These are phyloP conservation scores for Paxillus involutus DNA, from an alignment of 768 basidiomycete species.

Conservation along the genomic window DNA sequence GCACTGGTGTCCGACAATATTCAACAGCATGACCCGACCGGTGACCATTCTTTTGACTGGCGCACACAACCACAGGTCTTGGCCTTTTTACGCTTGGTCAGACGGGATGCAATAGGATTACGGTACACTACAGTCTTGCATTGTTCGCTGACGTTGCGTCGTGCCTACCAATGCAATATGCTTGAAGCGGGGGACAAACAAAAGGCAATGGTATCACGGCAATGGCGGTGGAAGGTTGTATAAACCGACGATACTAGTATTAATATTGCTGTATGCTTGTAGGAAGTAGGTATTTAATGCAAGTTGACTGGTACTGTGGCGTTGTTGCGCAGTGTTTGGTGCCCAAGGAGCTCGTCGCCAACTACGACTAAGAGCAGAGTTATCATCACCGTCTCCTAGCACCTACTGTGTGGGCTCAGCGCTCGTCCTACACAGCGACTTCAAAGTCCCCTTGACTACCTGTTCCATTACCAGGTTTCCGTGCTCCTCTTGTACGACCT, in stretches of 20 bases:
- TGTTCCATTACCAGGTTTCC: not conserved
- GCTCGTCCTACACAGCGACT: not conserved
- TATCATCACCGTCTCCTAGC: not conserved
- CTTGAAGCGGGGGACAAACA: constrained; percentile 46
- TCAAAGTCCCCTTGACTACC: not conserved
- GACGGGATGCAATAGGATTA: constrained; percentile 61
- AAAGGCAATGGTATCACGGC: constrained; percentile 42
- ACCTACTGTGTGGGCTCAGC: not conserved
- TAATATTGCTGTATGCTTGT: too few relatives aligned
- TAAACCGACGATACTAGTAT: too few relatives aligned
- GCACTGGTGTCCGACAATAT: constrained; percentile 67
- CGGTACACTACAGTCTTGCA: constrained; percentile 34
- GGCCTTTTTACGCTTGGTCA: constrained; percentile 59
- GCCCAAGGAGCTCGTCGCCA: not conserved
- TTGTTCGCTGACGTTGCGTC: constrained; percentile 1
- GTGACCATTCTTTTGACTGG: not conserved
- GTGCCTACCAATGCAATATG: constrained; percentile 45
- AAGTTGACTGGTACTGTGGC: not conserved
- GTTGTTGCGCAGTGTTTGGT: constrained; percentile 5
- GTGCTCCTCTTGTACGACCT: not conserved
- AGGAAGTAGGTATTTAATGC: not conserved
- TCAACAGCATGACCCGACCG: constrained; percentile 42
- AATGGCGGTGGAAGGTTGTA: constrained; percentile 45
- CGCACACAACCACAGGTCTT: constrained; percentile 43
- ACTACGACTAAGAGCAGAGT: not conserved